These are phyloP conservation scores for Miscanthus lutarioriparius DNA, from an alignment of 176 grass and related monocot genomes.

Conservation along the genomic window DNA sequence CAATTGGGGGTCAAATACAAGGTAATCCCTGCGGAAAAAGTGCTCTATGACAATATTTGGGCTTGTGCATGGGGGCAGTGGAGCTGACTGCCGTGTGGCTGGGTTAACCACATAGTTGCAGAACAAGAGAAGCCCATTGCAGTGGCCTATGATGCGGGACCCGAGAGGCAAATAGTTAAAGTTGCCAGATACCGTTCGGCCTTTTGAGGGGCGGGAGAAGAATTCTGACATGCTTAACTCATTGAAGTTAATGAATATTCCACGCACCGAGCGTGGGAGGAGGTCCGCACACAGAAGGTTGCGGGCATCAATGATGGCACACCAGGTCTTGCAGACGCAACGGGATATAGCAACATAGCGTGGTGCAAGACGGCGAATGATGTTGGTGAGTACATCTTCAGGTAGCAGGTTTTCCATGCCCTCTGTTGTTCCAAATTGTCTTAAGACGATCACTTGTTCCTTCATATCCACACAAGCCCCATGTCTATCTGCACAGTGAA, in stretches of 20 bases:
- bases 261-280: neutral
- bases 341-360: neutral
- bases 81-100: neutral
- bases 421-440: neutral
- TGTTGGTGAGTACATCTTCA: neutral
- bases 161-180: neutral
- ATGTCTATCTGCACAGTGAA: neutral
- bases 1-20: neutral
- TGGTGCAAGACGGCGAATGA: neutral
- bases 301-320: neutral
- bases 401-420: neutral
- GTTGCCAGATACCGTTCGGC: neutral
- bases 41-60: neutral
- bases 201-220: neutral
- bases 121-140: constrained; percentile 11
- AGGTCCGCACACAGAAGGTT: neutral
- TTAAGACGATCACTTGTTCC: neutral
- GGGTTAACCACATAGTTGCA: neutral
- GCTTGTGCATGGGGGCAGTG: neutral
- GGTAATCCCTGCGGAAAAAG: neutral
- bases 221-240: neutral
- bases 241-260: neutral
- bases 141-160: neutral
- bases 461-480: neutral
- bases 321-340: neutral